These are phyloP conservation scores for Ganoderma resinaceum DNA, from an alignment of 1,284 basidiomycete genomes.

Conservation along the genomic window DNA sequence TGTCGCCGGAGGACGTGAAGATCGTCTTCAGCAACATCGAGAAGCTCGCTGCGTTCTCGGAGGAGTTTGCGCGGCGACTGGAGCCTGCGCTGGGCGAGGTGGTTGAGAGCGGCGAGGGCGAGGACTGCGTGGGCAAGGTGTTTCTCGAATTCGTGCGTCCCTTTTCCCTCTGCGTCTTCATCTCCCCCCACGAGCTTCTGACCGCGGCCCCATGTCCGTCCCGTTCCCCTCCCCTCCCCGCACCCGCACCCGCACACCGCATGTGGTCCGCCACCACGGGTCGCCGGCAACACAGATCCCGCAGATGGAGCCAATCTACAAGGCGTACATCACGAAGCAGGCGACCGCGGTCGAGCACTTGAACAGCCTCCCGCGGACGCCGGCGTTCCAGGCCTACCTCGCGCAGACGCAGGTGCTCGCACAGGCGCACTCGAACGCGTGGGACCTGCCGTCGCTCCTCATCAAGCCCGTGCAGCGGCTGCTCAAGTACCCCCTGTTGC, in stretches of 20 bases:
- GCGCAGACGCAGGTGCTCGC: constrained; percentile 73
- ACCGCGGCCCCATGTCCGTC: constrained; percentile 1
- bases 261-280: background rate
- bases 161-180: background rate
- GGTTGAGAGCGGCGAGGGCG: constrained; percentile 62
- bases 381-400: constrained; percentile 70
- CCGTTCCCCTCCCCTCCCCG: background rate
- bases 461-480: constrained; percentile 93
- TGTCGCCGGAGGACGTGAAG: constrained; percentile 75
- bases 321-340: constrained; percentile 88
- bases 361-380: constrained; percentile 59
- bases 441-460: constrained; percentile 92
- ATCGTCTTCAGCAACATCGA: constrained; percentile 84
- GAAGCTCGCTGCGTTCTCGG: constrained; percentile 76
- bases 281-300: constrained; percentile 61
- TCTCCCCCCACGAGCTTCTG: background rate
- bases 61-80: constrained; percentile 66
- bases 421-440: constrained; percentile 83
- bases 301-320: constrained; percentile 80
- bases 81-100: constrained; percentile 49
- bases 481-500: constrained; percentile 90
- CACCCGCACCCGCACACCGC: background rate
- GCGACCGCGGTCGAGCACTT: constrained; percentile 79
- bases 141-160: constrained; percentile 73
- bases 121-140: constrained; percentile 79